Percentiles rank a stretch among this genome's conserved stretches.
phyloP scores from a whole-genome alignment of 2,329 filamentous ascomycete genomes.

The Sclerotinia glacialis region DNA sequence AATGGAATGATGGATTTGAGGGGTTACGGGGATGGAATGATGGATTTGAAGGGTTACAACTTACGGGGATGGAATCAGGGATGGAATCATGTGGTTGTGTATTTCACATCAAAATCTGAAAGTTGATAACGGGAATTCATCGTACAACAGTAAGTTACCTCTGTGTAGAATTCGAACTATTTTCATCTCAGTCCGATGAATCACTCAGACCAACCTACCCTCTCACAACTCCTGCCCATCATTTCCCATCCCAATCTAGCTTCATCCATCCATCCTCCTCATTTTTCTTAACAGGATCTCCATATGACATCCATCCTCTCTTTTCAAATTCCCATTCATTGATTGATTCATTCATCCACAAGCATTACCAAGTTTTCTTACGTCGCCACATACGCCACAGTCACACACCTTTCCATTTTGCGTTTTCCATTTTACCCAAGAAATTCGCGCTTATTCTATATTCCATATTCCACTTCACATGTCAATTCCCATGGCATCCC shows the following conservation, averaged over 20 bases:
- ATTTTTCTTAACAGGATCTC: not conserved
- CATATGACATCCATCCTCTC: no score
- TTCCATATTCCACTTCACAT: not conserved
- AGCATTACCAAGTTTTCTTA: not conserved
- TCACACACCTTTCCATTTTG: not conserved
- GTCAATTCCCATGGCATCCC: not conserved
- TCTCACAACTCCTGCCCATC: conserved; percentile 1
- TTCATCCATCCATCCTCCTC: not conserved
- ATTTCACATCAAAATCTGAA: not conserved
- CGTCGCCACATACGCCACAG: conserved; percentile 7
- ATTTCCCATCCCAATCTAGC: not conserved
- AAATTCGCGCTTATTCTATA: not conserved
- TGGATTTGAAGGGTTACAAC: no score
- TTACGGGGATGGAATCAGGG: not conserved
- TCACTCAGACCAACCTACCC: not conserved
- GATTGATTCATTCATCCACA: not conserved
- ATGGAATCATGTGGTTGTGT: conserved; percentile 1
- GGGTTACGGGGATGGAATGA: not conserved
- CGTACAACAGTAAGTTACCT: no score
- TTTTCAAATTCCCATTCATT: not conserved
- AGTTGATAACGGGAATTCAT: not conserved
- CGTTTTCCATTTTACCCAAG: not conserved
- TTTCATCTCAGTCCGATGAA: not conserved
- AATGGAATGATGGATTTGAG: not conserved
- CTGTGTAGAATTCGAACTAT: no score